phyloP scores from a whole-genome alignment of 768 basidiomycete genomes.

The Hemileccinum rubropunctum region DNA sequence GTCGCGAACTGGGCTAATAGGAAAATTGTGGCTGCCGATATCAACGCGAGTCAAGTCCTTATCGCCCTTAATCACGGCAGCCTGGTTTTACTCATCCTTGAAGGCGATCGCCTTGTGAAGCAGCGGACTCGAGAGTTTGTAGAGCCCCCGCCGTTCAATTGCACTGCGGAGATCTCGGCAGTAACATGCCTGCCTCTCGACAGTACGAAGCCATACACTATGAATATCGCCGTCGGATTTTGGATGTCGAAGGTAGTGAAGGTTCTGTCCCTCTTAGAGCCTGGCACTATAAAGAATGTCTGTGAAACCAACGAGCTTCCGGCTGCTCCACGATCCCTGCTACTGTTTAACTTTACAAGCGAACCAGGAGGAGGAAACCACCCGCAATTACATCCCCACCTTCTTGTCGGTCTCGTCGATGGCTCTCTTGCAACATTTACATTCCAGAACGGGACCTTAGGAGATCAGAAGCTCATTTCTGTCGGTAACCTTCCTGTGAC shows the following conservation, averaged over 20 bases:
- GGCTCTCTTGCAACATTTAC: conserved; percentile 63
- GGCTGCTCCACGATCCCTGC: conserved; percentile 43
- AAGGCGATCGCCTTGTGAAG: conserved; percentile 36
- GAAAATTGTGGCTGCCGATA: conserved; percentile 64
- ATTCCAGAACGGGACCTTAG: conserved; percentile 40
- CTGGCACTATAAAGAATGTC: conserved; percentile 17
- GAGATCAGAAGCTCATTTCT: conserved; percentile 56
- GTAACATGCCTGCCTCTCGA: conserved; percentile 64
- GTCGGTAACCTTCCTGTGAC: conserved; percentile 68
- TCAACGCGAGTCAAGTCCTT: conserved; percentile 67
- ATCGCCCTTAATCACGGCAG: conserved; percentile 56
- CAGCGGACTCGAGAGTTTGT: conserved; percentile 23
- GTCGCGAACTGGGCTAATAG: conserved; percentile 24
- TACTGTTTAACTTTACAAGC: conserved; percentile 59
- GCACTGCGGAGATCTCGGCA: conserved; percentile 59
- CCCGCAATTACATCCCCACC: conserved; percentile 44
- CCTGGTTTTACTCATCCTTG: conserved; percentile 50
- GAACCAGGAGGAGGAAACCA: conserved; percentile 29
- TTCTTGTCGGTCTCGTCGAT: conserved; percentile 74
- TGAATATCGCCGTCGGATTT: conserved; percentile 61
- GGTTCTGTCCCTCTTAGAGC: conserved; percentile 42
- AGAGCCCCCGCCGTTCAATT: conserved; percentile 16
- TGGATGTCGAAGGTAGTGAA: conserved; percentile 70
- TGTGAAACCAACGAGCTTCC: conserved; percentile 34
- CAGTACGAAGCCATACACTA: conserved; percentile 42